Base-by-base conservation (phyloP, 768 basidiomycete species). In the Mycena polygramma region DNA sequence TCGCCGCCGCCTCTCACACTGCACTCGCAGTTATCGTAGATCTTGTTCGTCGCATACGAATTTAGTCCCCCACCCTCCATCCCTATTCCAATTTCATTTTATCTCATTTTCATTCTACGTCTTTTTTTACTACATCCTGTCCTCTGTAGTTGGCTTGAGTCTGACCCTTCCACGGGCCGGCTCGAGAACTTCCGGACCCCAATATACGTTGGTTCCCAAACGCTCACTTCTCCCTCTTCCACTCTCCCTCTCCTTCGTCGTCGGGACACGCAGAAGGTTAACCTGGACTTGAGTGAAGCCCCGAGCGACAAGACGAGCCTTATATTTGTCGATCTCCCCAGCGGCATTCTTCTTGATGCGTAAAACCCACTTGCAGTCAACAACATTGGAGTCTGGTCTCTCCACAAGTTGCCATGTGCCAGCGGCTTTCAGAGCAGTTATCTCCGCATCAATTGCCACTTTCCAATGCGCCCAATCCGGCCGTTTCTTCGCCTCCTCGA, bases 51-150 rank as follows among this genome's bases (percentile, higher is more conserved):
- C 49, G 49, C 49, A 22, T 30, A 30, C 30, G 30, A 30, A 30
- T 30, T 30, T 30, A 3, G 30, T n/a, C 2, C 30, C 30, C 30
- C 30, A 51, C 49, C 49, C 49, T 2, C 49, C 19, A 22, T 51
- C 49, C 49, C 49, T 51, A 51, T 51, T 51, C 8, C 49, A 51
- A 51, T 51, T 51, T n/a, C 49, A 51, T 20, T 51, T 51, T 22
- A 17, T 51, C 20, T 22, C 49, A 51, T 51, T 51, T 51, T 22
- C 49, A 51, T 51, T 51, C 49, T 51, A 51, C 49, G 5, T 20
- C 2, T 51, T 4, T 51, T 5, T 22, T 51, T 10, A 2, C 20
- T 51, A 51, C 49, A 19, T 51, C 6, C 49, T 51, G 49, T 51
- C 49, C 49, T 14, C 22, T 22, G 49, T 51, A 51, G 49, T 22